A percentile compares a stretch with the other conserved stretches of the same genome.
phyloP scores from a whole-genome alignment of 208 protist species.

The Jaenimonas drosophilae region DNA sequence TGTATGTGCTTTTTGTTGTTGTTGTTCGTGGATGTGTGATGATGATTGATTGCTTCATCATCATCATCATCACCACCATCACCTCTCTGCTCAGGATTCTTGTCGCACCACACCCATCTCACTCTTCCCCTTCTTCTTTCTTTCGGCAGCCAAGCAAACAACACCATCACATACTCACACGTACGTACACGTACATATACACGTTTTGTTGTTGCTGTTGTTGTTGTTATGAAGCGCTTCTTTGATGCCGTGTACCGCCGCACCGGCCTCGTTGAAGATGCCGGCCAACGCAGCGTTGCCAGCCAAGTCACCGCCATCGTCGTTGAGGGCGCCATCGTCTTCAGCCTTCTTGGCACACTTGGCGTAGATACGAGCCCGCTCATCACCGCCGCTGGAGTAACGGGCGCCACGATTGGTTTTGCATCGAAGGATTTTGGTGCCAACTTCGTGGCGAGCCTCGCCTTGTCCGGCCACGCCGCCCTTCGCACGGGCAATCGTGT shows the following conservation, averaged over 20 bases:
- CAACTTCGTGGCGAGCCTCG: slow-evolving; percentile 77
- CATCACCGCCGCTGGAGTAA: slow-evolving; percentile 64
- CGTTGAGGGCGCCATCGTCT: slow-evolving; percentile 40
- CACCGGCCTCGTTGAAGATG: slow-evolving; percentile 57
- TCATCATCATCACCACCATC: too few relatives aligned
- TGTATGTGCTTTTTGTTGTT: too few relatives aligned
- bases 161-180: too few relatives aligned
- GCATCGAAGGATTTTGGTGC: slow-evolving; percentile 76
- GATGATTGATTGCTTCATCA: too few relatives aligned
- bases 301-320: slow-evolving; percentile 41
- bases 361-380: slow-evolving; percentile 70
- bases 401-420: slow-evolving; percentile 77
- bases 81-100: too few relatives aligned
- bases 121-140: too few relatives aligned
- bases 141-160: too few relatives aligned
- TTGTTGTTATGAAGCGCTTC: slow-evolving; percentile 52
- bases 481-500: slow-evolving; percentile 51
- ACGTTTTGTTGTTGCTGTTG: too few relatives aligned
- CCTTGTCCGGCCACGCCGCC: slow-evolving; percentile 42
- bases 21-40: too few relatives aligned
- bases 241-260: slow-evolving; percentile 61
- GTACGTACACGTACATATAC: too few relatives aligned
- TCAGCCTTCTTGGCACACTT: slow-evolving; percentile 59
- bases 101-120: too few relatives aligned
- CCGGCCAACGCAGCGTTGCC: slow-evolving; percentile 61